Evolutionary conservation across 2,329 filamentous ascomycete species (phyloP), one percentile per base, ranked within the genome.

Genomic region (Neonectria punicea): DNA sequence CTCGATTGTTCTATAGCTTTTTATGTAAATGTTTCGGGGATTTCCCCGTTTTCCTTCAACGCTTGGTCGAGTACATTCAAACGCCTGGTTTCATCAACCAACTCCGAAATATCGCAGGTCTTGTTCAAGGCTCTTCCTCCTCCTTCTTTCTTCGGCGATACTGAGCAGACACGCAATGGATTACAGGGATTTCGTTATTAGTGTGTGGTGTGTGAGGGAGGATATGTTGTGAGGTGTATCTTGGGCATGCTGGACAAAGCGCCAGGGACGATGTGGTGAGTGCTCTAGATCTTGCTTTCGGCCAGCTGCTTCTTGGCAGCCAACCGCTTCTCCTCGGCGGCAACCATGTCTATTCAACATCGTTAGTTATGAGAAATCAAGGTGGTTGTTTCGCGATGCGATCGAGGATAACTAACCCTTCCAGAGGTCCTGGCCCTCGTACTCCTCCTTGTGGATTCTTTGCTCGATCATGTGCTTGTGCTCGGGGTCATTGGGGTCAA

Each of bases 391-490:
- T 22, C 20, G 22, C 13, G 13, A 25, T n/a, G 34, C 18, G 13
- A 18, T 16, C 50, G 9, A 44, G 16, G n/a, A 30, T 54, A 61
- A 70, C 89, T 77, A 81, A 92, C 90, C 91, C 84, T 89, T 96
- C 96, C 96, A 99, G 74, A 98, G 86, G 80, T 98, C 94, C 83
- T 97, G 93, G 49, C 93, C 93, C 77, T 90, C 87, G 79, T 97
- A 96, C 68, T 92, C 86, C 84, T 97, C 93, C 82, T 94, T 92
- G 79, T 97, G 93, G 59, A 96, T 87, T 82, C 85, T 90, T 89
- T 94, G 95, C 87, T 97, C 93, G 71, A 97, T 92, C 71, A 94
- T 78, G 74, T 92, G 85, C 86, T 93, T 92, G 80, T 94, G 93
- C 81, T 91, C 89, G 2, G 93, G 93, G 77, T 97, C 93, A 70